Percentiles rank a stretch among this genome's conserved stretches.
Conservation (phyloP, 768 basidiomycete species). For the Tubosaeta sp. region DNA sequence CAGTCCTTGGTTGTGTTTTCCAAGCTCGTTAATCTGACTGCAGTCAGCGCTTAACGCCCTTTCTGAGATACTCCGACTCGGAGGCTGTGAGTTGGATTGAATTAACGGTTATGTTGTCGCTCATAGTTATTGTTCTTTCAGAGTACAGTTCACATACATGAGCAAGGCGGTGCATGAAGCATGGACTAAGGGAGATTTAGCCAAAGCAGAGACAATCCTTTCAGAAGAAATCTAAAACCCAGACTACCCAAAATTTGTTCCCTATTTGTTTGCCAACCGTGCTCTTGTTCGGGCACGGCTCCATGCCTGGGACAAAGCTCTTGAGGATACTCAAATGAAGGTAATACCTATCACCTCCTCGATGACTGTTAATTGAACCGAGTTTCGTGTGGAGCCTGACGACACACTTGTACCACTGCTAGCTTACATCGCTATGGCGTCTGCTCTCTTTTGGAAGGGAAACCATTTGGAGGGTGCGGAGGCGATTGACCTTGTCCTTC, state of each 20-base stretch:
- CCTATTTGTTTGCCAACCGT: constrained; percentile 3
- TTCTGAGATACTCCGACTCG: no score
- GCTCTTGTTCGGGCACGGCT: constrained; percentile 5
- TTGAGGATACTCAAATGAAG: not conserved
- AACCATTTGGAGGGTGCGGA: no score
- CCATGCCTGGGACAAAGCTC: not conserved
- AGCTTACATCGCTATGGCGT: no score
- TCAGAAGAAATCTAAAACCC: constrained; percentile 1
- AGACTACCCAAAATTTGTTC: not conserved
- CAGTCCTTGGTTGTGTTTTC: no score
- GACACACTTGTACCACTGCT: not conserved
- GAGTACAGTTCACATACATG: constrained; percentile 4
- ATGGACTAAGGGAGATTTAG: constrained; percentile 3
- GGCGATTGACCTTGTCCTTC: no score
- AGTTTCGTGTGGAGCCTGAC: not conserved
- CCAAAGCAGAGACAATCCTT: not conserved
- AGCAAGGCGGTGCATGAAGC: not conserved
- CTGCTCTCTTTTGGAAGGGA: no score
- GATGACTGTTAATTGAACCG: not conserved
- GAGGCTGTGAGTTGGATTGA: not conserved
- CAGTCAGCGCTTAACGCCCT: no score
- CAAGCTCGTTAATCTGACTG: no score
- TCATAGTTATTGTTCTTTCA: not conserved
- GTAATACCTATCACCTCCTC: not conserved
- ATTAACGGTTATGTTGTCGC: no score